A percentile compares a stretch with the other conserved stretches of the same genome.
phyloP scores from a whole-genome alignment of 805 yeast genomes.

The Ogataea pignaliae region DNA sequence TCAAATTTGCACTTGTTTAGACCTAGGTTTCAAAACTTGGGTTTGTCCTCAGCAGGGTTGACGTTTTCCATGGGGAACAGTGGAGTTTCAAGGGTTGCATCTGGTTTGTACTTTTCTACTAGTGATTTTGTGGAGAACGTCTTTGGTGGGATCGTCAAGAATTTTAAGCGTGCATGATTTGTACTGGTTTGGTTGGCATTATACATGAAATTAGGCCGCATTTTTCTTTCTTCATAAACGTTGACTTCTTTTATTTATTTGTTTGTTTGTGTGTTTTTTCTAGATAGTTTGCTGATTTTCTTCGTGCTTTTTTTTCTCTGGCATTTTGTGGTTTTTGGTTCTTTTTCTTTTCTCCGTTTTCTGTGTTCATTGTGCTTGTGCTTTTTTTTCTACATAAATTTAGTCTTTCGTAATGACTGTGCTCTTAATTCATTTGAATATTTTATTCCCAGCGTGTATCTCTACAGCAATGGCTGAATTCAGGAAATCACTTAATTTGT shows the following conservation, averaged over 20 bases:
- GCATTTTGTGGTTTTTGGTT: no score
- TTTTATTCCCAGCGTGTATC: no score
- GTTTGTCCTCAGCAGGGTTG: neutral
- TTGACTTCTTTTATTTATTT: neutral
- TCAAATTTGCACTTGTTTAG: constrained; percentile 4
- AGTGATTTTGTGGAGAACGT: constrained; percentile 12
- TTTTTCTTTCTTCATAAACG: no score
- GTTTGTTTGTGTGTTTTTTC: neutral
- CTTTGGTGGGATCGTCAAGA: constrained; percentile 7
- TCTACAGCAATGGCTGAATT: no score
- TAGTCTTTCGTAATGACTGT: no score
- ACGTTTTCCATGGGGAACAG: neutral
- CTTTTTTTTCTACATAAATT: no score
- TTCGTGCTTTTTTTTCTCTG: no score
- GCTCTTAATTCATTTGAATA: no score
- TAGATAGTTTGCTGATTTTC: neutral
- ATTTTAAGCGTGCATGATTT: neutral
- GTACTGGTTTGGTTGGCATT: neutral
- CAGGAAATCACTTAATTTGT: no score
- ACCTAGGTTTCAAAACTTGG: constrained; percentile 7
- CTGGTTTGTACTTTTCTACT: constrained; percentile 5
- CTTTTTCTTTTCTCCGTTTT: neutral
- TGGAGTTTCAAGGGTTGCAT: constrained; percentile 1
- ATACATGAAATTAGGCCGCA: neutral
- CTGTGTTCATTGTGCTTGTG: neutral